phyloP scores from a whole-genome alignment of 805 yeast genomes.

The Candida insectorum region DNA sequence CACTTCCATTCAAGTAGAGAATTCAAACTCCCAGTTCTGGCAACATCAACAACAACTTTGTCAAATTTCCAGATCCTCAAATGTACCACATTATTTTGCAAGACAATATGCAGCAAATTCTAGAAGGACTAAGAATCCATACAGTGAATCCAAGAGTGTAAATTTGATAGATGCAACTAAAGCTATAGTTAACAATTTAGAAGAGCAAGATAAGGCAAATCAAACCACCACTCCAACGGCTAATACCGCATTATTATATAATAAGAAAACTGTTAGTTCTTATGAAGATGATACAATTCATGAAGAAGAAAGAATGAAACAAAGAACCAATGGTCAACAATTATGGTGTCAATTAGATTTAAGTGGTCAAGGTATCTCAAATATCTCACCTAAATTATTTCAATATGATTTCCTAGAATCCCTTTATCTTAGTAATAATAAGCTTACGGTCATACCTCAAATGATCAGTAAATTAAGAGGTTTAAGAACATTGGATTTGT shows the following conservation, averaged over 20 bases:
- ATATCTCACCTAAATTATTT: slow-evolving; percentile 70
- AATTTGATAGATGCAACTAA: slow-evolving; percentile 43
- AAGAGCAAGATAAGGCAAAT: slow-evolving; percentile 40
- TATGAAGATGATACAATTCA: slow-evolving; percentile 49
- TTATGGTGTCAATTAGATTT: slow-evolving; percentile 93
- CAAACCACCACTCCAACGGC: slow-evolving; percentile 27
- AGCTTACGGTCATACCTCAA: slow-evolving; percentile 63
- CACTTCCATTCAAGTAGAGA: slow-evolving; percentile 25
- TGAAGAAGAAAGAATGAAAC: slow-evolving; percentile 62
- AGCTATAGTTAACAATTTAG: slow-evolving; percentile 29
- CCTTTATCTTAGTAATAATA: slow-evolving; percentile 83
- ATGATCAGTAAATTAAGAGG: slow-evolving; percentile 65
- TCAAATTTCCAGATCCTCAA: slow-evolving; percentile 62
- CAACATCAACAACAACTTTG: slow-evolving; percentile 75
- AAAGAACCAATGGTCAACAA: slow-evolving; percentile 64
- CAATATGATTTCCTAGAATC: slow-evolving; percentile 82
- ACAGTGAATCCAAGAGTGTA: slow-evolving; percentile 33
- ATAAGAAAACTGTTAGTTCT: slow-evolving; percentile 40
- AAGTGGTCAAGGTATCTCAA: slow-evolving; percentile 80
- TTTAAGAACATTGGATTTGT: slow-evolving; percentile 79
- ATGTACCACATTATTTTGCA: slow-evolving; percentile 77
- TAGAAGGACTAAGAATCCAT: slow-evolving; percentile 42
- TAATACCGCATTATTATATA: slow-evolving; percentile 37
- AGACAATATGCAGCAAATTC: slow-evolving; percentile 74
- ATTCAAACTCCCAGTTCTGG: slow-evolving; percentile 56